Base-by-base conservation (phyloP, 108 stramenopile genomes). In the Nitzschia sp. region DNA sequence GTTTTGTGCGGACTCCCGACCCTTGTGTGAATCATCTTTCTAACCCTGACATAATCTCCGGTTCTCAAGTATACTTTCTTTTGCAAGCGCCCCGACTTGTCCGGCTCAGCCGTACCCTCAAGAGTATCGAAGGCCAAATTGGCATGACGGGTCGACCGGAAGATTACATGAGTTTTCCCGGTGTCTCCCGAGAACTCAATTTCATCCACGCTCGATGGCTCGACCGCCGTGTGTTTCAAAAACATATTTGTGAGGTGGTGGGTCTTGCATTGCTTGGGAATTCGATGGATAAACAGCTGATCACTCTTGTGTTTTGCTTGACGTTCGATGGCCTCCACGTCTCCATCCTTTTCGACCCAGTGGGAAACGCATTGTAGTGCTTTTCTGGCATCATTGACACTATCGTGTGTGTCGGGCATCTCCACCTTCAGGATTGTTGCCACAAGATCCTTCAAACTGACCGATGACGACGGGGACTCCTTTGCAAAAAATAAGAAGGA, bases 381-480 rank as follows among this genome's bases (percentile, higher is more conserved):
- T 35, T 82, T 81, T 24, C 83, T 61, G 1, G 97, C 93, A 79
- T 96, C 94, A 72, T 94, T 89, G 51, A 94, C 89, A 54, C 86
- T 85, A 66, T 96, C 94, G 64, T 95, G 93, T 15, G 81, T 90
- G 30, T 90, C 74, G 0, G 93, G 92, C 91, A 95, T 93, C 26
- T 86, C 84, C 53, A 61, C 70, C 45, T 85, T 72, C 63, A 95
- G 59, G 30, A 94, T 76, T 8, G 65, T 47, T 32, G 56, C 69
- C 19, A 86, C 87, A 45, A 89, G 60, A 47, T 95, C 90, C 68
- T 91, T 89, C 30, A 97, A 76, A 42, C 85, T 86, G 33, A 81
- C 82, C 4, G 79, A 85, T 3, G 79, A 67, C 47, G 45, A 51
- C 9, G 81, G 54, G 3, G 59, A 76, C 48, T 86, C 87, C 35